Percentiles rank a stretch among this genome's conserved stretches.
These are phyloP conservation scores for Lachancea sp. DNA, from an alignment of 805 yeast genomes.

Conservation along the genomic window DNA sequence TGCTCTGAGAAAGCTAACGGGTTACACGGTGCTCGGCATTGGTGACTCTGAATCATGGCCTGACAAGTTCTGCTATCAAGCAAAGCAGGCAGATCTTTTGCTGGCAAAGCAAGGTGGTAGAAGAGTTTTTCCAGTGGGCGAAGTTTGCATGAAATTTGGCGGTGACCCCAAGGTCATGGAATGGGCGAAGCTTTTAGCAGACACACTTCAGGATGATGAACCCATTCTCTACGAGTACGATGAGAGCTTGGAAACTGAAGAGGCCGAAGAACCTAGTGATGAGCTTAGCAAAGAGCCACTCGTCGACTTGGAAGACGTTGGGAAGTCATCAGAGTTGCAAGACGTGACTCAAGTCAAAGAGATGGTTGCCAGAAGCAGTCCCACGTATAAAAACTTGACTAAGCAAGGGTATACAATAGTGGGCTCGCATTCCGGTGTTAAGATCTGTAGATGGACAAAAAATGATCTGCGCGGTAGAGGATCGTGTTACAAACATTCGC, in stretches of 20 bases:
- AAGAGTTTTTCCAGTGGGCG: slow-evolving; percentile 76
- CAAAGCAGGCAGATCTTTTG: slow-evolving; percentile 64
- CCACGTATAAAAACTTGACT: slow-evolving; percentile 79
- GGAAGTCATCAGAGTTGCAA: slow-evolving; percentile 35
- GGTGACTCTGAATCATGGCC: slow-evolving; percentile 89
- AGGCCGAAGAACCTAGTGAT: slow-evolving; percentile 36
- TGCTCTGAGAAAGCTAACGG: slow-evolving; percentile 63
- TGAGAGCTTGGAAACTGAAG: slow-evolving; percentile 52
- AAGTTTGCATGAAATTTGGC: slow-evolving; percentile 69
- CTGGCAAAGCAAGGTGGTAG: slow-evolving; percentile 80
- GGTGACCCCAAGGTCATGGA: slow-evolving; percentile 54
- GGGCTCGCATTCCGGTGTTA: slow-evolving; percentile 92
- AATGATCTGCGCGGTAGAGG: slow-evolving; percentile 92
- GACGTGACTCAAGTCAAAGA: slow-evolving; percentile 45
- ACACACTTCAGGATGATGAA: slow-evolving; percentile 62
- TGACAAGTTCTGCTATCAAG: slow-evolving; percentile 80
- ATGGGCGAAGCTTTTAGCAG: slow-evolving; percentile 59
- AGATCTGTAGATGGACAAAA: slow-evolving; percentile 94
- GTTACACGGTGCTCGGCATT: slow-evolving; percentile 79
- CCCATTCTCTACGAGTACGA: slow-evolving; percentile 56
- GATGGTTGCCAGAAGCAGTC: slow-evolving; percentile 87
- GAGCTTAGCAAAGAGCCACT: slow-evolving; percentile 34
- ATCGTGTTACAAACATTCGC: slow-evolving; percentile 87
- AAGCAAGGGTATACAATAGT: slow-evolving; percentile 92
- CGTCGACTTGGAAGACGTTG: slow-evolving; percentile 88